phyloP scores from a whole-genome alignment of 1,284 basidiomycete species.

The Trichosporon asahii region DNA sequence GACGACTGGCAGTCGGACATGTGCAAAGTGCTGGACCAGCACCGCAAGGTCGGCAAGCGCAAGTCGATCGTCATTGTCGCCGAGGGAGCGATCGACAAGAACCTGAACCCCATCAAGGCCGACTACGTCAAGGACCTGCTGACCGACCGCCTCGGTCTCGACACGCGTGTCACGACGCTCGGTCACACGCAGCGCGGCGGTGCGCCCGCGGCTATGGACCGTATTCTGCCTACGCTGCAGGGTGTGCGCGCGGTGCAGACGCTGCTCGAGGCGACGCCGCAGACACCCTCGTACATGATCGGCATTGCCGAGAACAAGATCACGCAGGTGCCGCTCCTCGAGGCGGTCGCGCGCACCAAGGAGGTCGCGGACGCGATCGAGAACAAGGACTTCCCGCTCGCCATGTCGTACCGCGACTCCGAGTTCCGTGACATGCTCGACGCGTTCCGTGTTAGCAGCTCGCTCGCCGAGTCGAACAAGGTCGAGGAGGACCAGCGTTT shows the following conservation, averaged over 20 bases:
- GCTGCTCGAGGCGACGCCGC: slow-evolving; percentile 80
- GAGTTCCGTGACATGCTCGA: slow-evolving; percentile 86
- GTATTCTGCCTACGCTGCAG: slow-evolving; percentile 92
- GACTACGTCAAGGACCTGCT: slow-evolving; percentile 89
- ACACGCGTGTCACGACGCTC: slow-evolving; percentile 95
- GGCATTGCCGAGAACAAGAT: slow-evolving; percentile 95
- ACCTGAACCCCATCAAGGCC: slow-evolving; percentile 84
- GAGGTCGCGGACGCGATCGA: slow-evolving; percentile 79
- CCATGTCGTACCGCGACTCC: slow-evolving; percentile 82
- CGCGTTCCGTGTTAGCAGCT: slow-evolving; percentile 74
- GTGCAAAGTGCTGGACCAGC: slow-evolving; percentile 86
- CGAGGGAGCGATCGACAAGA: slow-evolving; percentile 84
- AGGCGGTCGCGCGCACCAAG: slow-evolving; percentile 87
- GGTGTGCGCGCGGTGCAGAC: slow-evolving; percentile 90
- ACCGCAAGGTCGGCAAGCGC: slow-evolving; percentile 86
- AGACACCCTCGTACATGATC: slow-evolving; percentile 96
- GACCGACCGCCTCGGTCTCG: slow-evolving; percentile 78
- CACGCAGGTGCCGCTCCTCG: slow-evolving; percentile 81
- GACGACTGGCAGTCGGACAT: slow-evolving; percentile 88
- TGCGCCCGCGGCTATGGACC: slow-evolving; percentile 84
- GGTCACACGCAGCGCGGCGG: slow-evolving; percentile 97
- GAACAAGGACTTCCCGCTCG: slow-evolving; percentile 78
- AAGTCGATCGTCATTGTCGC: slow-evolving; percentile 98
- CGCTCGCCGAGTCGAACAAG: slow-evolving; percentile 60
- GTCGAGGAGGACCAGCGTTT: slow-evolving; percentile 70